Evolutionary conservation across 441 rosid genomes (phyloP).

Genomic region (Melastoma candidum): DNA sequence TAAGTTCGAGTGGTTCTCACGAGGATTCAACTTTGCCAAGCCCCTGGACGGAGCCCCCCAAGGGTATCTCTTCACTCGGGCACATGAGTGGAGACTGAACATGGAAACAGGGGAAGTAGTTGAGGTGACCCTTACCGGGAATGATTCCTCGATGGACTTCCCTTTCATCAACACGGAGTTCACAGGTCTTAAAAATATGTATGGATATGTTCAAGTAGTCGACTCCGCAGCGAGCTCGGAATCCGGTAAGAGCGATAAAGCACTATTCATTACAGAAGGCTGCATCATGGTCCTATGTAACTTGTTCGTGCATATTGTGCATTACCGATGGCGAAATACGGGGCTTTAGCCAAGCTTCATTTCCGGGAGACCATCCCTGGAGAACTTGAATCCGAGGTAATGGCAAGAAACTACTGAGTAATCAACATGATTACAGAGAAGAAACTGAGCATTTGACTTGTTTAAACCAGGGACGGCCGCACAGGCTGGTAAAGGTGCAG

Average conservation of each 20-base stretch:
- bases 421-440: background rate
- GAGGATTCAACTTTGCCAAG: slow-evolving; percentile 6
- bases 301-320: background rate
- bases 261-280: background rate
- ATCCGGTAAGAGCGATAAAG: background rate
- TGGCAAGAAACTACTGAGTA: too few species aligned
- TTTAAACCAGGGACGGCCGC: background rate
- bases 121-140: slow-evolving; percentile 1
- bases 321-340: slow-evolving; percentile 7
- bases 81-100: slow-evolving; percentile 10
- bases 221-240: slow-evolving; percentile 2
- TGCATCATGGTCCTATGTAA: background rate
- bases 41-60: background rate
- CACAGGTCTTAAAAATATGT: slow-evolving; percentile 9
- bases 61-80: slow-evolving; percentile 6
- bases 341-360: slow-evolving; percentile 9
- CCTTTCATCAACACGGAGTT: slow-evolving; percentile 9
- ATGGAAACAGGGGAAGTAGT: slow-evolving; percentile 5
- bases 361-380: background rate
- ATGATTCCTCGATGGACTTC: slow-evolving; percentile 8
- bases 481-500: background rate
- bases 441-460: background rate
- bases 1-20: slow-evolving; percentile 11
- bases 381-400: background rate
- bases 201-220: slow-evolving; percentile 3